Percentiles rank a stretch among this genome's conserved stretches.
Evolutionary conservation across 352 stramenopile species (phyloP).

Genomic region (Heterotrichella gracilis): DNA sequence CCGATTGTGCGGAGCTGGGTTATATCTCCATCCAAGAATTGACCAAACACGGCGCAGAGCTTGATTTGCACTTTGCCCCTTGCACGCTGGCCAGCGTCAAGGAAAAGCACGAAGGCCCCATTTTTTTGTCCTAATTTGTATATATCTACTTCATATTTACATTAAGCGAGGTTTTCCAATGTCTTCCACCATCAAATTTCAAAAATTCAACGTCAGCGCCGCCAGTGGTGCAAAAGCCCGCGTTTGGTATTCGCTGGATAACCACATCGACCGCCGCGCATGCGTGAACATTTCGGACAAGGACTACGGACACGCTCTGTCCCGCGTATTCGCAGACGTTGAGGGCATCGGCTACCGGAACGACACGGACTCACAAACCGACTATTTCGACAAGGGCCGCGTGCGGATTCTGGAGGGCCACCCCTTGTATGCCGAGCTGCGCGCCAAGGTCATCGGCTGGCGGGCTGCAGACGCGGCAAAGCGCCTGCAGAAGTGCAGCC

Average conservation of each 20-base stretch:
- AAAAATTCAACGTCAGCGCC: slow-evolving; percentile 1
- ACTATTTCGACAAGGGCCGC: neutral
- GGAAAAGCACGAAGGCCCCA: neutral
- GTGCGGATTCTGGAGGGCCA: neutral
- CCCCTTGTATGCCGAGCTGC: neutral
- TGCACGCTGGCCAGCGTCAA: neutral
- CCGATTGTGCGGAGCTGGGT: neutral
- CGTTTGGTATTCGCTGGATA: slow-evolving; percentile 1
- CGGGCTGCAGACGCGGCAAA: neutral
- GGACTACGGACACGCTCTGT: neutral
- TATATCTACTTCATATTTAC: slow-evolving; percentile 9
- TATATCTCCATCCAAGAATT: slow-evolving; percentile 7
- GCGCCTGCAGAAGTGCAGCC: neutral
- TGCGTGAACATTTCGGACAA: slow-evolving; percentile 1
- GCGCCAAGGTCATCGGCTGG: neutral
- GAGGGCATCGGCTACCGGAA: neutral
- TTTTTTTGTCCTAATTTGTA: slow-evolving; percentile 9
- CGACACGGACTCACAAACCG: neutral
- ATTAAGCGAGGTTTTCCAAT: slow-evolving; percentile 6
- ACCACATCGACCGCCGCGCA: neutral
- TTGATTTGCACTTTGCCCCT: slow-evolving; percentile 1
- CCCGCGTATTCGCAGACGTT: neutral
- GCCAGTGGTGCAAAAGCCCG: neutral
- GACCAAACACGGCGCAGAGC: neutral
- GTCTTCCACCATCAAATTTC: slow-evolving; percentile 4